Base-by-base conservation (phyloP, 2,329 filamentous ascomycete species). In the Phaeosphaeriaceae sp. region DNA sequence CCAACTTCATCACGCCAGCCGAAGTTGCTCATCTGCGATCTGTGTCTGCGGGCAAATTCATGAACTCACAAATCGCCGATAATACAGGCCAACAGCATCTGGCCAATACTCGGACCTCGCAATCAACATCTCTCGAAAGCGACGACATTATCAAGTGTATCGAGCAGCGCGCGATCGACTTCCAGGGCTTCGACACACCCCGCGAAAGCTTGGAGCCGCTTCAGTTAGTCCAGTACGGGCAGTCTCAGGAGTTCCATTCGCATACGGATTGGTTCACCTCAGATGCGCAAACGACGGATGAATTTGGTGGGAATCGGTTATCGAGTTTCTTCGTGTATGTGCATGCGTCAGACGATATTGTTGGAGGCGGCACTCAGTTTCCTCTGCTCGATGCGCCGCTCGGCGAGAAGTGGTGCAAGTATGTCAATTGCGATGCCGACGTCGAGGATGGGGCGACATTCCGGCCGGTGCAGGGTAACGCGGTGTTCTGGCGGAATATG, bases 321-420 rank as follows among this genome's bases (percentile, higher is more conserved):
- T 85, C 82, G 52, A 85, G 81, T 1, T 88, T 88, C 65, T 88
- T 88, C 82, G 86, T 88, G 2, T 88, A 88, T 63, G 75, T 88
- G n/a, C 60, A 62, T 28, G 68, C 65, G 6, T 76, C 83, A 35
- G 59, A 60, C 11, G 63, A 71, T 43, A 84, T 84, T 58, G 74
- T 77, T 17, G 86, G 86, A 3, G 86, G 86, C 3, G 86, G 85
- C 2, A 88, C 86, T 23, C 82, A 86, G 60, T 88, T 88, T 58
- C 85, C 86, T 1, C 74, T 82, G 3, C 65, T 88, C 11, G 67
- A 68, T 44, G 79, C 73, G 74, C 82, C 82, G 53, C 58, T 63
- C 13, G 78, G 78, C 49, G 69, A 76, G 54, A 72, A 75, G 55
- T 88, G 86, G 86, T 87, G 85, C 70, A 76, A 81, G 56, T 85